Conservation (phyloP, 1,139 yeast genomes). For the Suhomyces taliae region DNA sequence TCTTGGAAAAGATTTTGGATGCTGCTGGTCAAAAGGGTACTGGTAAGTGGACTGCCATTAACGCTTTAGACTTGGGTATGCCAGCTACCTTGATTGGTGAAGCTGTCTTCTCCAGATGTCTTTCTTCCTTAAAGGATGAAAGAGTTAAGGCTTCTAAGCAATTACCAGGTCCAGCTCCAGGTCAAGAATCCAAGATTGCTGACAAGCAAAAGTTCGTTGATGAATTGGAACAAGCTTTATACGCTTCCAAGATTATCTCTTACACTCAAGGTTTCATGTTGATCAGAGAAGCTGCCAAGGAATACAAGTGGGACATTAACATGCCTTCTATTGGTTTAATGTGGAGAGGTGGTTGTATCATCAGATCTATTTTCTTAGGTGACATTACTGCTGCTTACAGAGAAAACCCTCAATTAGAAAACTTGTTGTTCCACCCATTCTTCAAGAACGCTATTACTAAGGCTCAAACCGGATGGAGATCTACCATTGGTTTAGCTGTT, state of each 20-base stretch:
- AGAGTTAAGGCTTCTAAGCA: conserved; percentile 81
- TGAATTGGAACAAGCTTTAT: conserved; percentile 95
- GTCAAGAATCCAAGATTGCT: conserved; percentile 52
- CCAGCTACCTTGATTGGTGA: conserved; percentile 98
- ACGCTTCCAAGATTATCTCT: conserved; percentile 97
- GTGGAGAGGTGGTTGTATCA: conserved; percentile 99
- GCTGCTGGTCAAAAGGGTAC: conserved; percentile 99
- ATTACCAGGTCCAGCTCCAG: conserved; percentile 72
- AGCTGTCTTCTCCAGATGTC: conserved; percentile 96
- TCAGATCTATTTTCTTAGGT: conserved; percentile 96
- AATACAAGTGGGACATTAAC: conserved; percentile 95
- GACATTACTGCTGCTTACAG: conserved; percentile 97
- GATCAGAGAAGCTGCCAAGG: conserved; percentile 96
- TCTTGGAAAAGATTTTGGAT: conserved; percentile 95
- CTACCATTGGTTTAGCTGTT: conserved; percentile 74
- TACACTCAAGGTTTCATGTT: conserved; percentile 99
- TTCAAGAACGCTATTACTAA: conserved; percentile 86
- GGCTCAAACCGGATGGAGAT: conserved; percentile 97
- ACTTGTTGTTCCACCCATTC: conserved; percentile 94
- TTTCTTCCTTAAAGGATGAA: conserved; percentile 89
- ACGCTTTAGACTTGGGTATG: conserved; percentile 96
- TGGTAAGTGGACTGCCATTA: conserved; percentile 99
- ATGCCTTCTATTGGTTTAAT: conserved; percentile 97
- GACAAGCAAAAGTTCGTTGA: conserved; percentile 85
- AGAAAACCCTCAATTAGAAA: conserved; percentile 89